Base-by-base conservation (phyloP, 768 basidiomycete genomes). In the Hypholoma fasciculare region DNA sequence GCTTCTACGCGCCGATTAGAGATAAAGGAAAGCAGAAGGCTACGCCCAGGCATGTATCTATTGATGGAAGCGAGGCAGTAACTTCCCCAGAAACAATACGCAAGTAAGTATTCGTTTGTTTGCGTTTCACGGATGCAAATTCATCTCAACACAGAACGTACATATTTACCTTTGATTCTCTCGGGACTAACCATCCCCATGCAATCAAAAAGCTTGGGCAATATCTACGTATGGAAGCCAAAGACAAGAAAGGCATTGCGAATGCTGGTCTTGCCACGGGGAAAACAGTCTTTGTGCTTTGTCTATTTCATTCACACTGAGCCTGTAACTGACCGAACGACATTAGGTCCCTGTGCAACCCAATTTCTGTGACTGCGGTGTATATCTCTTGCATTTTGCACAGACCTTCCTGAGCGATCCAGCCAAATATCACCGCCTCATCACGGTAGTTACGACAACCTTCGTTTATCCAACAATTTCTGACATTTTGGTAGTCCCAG, bases 301-400 rank as follows among this genome's bases (percentile, higher is more conserved):
- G 78, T 72, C 8, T 27, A 52, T 50, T 40, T 26, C 3, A 17
- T 50, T 13, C 38, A 49, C 2, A 4, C n/a, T 23, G 34, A 6
- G 23, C 48, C 38, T 36, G n/a, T 20, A 49, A 42, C 36, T 30
- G 30, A 37, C 46, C 13, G 39, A 23, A 47, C n/a, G 47, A 40
- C 2, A 34, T 27, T 62, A 96, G 93, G 92, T 95, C 3, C 96
- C 96, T 3, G 76, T 78, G 20, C 97, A 99, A 68, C 85, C 86
- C 14, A 98, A 98, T 68, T 92, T 78, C 61, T 92, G 88, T 66
- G 96, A 98, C 70, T 99, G 97, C 63, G 97, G 97, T 6, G 69
- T 97, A 27, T 99, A 92, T 70, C 79, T 98, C 12, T 76, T 98
- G 11, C 94, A 98, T 67, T 93, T 93, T 51, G 90, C 88, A 7